phyloP scores from a whole-genome alignment of 2,329 filamentous ascomycete genomes.

The Nemania sp. region DNA sequence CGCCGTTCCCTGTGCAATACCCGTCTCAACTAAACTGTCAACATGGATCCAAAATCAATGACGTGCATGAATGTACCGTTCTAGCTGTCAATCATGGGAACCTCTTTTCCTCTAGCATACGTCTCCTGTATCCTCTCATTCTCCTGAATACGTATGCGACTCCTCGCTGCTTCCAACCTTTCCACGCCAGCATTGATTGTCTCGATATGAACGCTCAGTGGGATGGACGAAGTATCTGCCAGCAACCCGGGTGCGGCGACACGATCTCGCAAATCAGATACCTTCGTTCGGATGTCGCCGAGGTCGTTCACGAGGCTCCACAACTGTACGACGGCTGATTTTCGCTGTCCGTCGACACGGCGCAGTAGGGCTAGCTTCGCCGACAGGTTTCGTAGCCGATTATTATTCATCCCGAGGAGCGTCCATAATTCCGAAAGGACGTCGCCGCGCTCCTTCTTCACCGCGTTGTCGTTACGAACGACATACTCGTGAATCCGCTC shows the following conservation, averaged over 20 bases:
- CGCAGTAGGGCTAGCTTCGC: conserved; percentile 66
- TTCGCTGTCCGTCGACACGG: conserved; percentile 69
- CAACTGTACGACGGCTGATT: conserved; percentile 70
- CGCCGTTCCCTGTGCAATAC: not conserved
- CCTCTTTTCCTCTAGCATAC: conserved; percentile 1
- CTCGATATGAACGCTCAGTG: conserved; percentile 75
- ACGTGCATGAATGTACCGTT: not conserved
- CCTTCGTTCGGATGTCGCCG: conserved; percentile 70
- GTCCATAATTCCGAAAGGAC: conserved; percentile 75
- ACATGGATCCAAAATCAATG: not conserved
- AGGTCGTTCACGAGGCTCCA: conserved; percentile 71
- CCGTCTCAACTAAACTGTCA: not conserved
- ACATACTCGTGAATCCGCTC: conserved; percentile 71
- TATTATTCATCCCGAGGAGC: conserved; percentile 70
- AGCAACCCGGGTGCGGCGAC: conserved; percentile 69
- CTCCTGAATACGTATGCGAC: conserved; percentile 16
- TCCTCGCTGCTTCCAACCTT: conserved; percentile 64
- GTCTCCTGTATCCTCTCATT: conserved; percentile 17
- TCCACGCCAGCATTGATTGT: conserved; percentile 75
- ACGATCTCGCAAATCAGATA: conserved; percentile 73
- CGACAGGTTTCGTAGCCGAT: conserved; percentile 63
- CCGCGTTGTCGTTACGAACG: conserved; percentile 63
- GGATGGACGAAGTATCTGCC: conserved; percentile 56
- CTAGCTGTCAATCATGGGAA: conserved; percentile 19
- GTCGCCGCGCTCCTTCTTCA: conserved; percentile 64